Base-by-base conservation (phyloP, 495 filamentous ascomycete species). In the Aspergillus panamensis region DNA sequence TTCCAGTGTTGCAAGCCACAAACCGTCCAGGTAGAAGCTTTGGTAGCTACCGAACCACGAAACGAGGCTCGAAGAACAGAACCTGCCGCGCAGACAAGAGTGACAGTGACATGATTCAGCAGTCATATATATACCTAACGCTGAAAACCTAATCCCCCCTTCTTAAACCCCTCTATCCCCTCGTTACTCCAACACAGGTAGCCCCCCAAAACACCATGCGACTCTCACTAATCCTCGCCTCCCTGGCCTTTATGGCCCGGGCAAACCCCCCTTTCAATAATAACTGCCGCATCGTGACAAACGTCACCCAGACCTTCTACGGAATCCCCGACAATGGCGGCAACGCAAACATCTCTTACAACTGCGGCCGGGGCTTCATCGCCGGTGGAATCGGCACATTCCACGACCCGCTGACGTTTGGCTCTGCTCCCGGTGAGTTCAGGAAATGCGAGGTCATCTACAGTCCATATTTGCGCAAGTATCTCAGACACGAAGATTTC, bases 381-480 rank as follows among this genome's bases (percentile, higher is more conserved):
- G 61, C 69, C 30, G 66, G 65, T 3, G 65, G 69, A 10, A 70
- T 66, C 8, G 78, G 78, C 20, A 76, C 73, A 1, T 78, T 69
- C 54, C 56, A 53, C 20, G 68, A 81, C 58, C 77, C 76, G 8
- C 48, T 81, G 16, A 78, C 78, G 4, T 76, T 79, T 33, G 77
- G 76, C 14, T 73, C 71, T 12, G 71, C 74, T 6, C 57, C 62
- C 3, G 68, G 69, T 33, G 73, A 73, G 33, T 75, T 73, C 53
- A 61, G 63, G 10, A 40, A 59, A 25, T 81, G 78, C 60, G 77
- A 78, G 43, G 63, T 78, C 47, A 65, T 81, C 55, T 81, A 80
- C 48, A 49, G 64, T 8, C 74, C 73, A 0, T 73, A 74, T 37
- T 53, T 77, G 40, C 71, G 65, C 33, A 80, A 79, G 55, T 79